Conservation (phyloP, 1,284 basidiomycete species). For the Ceratobasidium theobromae region DNA sequence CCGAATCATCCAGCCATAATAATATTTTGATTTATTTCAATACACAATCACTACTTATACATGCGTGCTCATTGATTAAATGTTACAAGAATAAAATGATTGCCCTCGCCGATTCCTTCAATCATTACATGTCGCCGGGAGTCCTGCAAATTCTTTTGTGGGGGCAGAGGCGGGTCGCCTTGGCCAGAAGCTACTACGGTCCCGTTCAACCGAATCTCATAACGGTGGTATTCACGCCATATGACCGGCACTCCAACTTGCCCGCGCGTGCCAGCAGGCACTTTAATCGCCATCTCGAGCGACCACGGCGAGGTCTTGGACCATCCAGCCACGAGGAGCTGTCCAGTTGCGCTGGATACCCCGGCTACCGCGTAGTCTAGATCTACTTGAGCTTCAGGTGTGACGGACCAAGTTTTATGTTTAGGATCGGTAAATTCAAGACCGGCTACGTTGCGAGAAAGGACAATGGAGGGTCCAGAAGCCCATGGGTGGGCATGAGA, state of each 20-base stretch:
- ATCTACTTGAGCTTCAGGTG: not conserved
- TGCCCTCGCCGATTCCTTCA: slow-evolving; percentile 1
- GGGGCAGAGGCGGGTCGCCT: not conserved
- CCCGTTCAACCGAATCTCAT: slow-evolving; percentile 11
- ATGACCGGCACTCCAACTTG: not conserved
- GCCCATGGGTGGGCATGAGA: slow-evolving; percentile 28
- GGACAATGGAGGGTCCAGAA: slow-evolving; percentile 25
- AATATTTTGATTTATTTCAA: too few relatives aligned
- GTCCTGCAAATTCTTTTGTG: too few relatives aligned
- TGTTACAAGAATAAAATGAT: slow-evolving; percentile 3
- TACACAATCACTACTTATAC: too few relatives aligned
- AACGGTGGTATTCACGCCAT: slow-evolving; percentile 4
- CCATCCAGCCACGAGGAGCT: slow-evolving; percentile 9
- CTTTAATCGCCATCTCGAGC: slow-evolving; percentile 19
- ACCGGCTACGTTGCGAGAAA: slow-evolving; percentile 18
- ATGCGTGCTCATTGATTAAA: not conserved
- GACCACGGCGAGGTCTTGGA: slow-evolving; percentile 23
- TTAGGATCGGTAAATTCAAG: slow-evolving; percentile 6
- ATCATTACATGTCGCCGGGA: slow-evolving; percentile 1
- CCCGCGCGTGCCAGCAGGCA: slow-evolving; percentile 1
- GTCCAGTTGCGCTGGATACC: slow-evolving; percentile 6
- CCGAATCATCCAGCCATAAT: too few relatives aligned
- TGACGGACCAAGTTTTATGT: slow-evolving; percentile 15
- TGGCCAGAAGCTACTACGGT: not conserved
- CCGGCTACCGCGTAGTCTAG: slow-evolving; percentile 22